These are phyloP conservation scores for Saccharomyces pastorianus DNA, from an alignment of 1,139 yeast species.

Conservation along the genomic window DNA sequence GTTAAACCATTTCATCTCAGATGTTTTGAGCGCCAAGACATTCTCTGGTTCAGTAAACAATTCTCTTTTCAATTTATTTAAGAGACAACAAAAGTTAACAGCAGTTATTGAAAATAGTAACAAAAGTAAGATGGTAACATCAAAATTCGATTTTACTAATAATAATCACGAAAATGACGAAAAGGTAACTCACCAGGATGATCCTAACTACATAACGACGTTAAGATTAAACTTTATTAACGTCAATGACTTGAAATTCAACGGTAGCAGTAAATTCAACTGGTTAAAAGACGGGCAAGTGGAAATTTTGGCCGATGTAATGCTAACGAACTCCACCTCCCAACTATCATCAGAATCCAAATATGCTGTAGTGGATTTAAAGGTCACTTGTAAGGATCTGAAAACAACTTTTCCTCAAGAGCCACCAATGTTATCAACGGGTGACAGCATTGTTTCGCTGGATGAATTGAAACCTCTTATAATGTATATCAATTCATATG, in stretches of 20 bases:
- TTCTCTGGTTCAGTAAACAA: conserved; percentile 68
- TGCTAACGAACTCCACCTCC: conserved; percentile 40
- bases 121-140: not conserved
- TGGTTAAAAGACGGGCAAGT: conserved; percentile 68
- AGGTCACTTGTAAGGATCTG: conserved; percentile 52
- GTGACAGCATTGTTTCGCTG: conserved; percentile 48
- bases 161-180: not conserved
- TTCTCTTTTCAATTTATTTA: conserved; percentile 66
- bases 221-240: conserved; percentile 60
- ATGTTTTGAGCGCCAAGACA: conserved; percentile 59
- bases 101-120: not conserved
- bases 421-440: conserved; percentile 47
- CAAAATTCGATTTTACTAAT: not conserved
- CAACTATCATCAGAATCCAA: conserved; percentile 22
- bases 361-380: conserved; percentile 59
- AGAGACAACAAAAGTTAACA: conserved; percentile 43
- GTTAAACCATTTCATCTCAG: conserved; percentile 50
- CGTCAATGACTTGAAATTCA: conserved; percentile 36
- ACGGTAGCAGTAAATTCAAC: conserved; percentile 37
- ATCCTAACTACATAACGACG: conserved; percentile 35
- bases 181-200: not conserved
- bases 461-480: conserved; percentile 55
- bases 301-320: conserved; percentile 61
- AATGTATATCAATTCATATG: conserved; percentile 44
- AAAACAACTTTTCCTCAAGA: conserved; percentile 49